Base-by-base conservation (phyloP, 2,329 filamentous ascomycete species). In the Amauroascus niger region DNA sequence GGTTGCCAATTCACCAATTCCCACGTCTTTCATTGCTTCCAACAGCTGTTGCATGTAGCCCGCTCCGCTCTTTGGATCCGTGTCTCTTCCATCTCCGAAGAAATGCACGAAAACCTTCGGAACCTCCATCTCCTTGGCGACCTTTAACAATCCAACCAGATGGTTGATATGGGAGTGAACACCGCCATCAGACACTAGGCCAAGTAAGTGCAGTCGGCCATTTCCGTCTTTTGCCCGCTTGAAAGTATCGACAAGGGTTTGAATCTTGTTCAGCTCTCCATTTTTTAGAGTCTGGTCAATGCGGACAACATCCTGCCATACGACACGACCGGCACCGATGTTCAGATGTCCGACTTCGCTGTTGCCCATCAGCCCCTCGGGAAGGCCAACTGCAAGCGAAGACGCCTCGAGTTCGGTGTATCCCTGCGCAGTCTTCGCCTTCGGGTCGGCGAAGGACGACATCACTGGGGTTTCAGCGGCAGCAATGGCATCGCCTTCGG, bases 341-440 rank as follows among this genome's bases (percentile, higher is more conserved):
- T 98, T 98, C 76, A 98, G 74, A 74, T 98, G 93, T 58, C 93
- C 93, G 70, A 98, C 93, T 74, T 98, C 93, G 63, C 88, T 95
- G 79, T 98, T 98, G 61, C 93, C 93, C 93, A 98, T 98, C 61
- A 98, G 78, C 56, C 93, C 93, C 69, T 98, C 90, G 18, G 93
- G 93, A 51, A 98, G 81, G 61, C 93, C 93, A 60, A 98, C 93
- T 44, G 93, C 93, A 57, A 95, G 81, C 41, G 93, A 97, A 1
- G 93, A 97, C 55, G 93, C 93, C 64, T 98, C 93, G 58, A 98
- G 84, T 75, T 94, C 84, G 60, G 87, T 88, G 75, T 85, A 98
- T 58, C 90, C 90, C 65, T 91, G 84, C 30, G 84, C 76, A 60
- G 84, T 86, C 71, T 86, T 83, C 67, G 84, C 87, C 63, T 76